Evolutionary conservation across 1,284 basidiomycete genomes (phyloP).

Genomic region (Meripilus lineatus): DNA sequence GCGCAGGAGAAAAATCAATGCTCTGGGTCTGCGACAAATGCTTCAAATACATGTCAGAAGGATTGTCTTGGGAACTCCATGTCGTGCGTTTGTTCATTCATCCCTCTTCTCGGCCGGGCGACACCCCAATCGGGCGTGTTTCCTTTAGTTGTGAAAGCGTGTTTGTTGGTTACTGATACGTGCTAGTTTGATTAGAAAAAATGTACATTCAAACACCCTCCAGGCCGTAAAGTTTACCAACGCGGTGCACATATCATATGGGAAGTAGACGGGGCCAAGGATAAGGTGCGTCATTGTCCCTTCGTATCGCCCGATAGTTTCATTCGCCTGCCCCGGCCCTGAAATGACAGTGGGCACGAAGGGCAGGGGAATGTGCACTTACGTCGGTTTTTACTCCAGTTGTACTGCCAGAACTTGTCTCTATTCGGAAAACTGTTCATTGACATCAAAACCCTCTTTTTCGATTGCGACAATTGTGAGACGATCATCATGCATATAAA

Average conservation of each 20-base stretch:
- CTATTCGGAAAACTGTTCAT: constrained; percentile 99
- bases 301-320: constrained; percentile 1
- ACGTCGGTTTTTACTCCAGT: constrained; percentile 38
- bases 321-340: not conserved
- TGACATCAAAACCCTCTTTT: constrained; percentile 96
- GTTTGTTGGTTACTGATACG: constrained; percentile 11
- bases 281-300: constrained; percentile 54
- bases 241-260: constrained; percentile 88
- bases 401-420: constrained; percentile 94
- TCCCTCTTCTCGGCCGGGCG: not conserved
- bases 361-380: not conserved
- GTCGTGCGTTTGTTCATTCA: constrained; percentile 42
- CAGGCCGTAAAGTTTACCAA: constrained; percentile 89
- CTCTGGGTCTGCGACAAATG: constrained; percentile 89
- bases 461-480: constrained; percentile 82
- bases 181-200: constrained; percentile 44
- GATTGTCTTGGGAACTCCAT: constrained; percentile 69
- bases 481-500: constrained; percentile 2
- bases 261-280: constrained; percentile 88
- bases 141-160: not conserved
- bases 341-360: no score
- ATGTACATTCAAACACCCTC: constrained; percentile 75
- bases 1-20: constrained; percentile 42
- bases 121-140: not conserved
- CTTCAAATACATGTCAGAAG: constrained; percentile 93